These are phyloP conservation scores for Aspergillus candidus DNA, from an alignment of 2,329 filamentous ascomycete genomes.

Conservation along the genomic window DNA sequence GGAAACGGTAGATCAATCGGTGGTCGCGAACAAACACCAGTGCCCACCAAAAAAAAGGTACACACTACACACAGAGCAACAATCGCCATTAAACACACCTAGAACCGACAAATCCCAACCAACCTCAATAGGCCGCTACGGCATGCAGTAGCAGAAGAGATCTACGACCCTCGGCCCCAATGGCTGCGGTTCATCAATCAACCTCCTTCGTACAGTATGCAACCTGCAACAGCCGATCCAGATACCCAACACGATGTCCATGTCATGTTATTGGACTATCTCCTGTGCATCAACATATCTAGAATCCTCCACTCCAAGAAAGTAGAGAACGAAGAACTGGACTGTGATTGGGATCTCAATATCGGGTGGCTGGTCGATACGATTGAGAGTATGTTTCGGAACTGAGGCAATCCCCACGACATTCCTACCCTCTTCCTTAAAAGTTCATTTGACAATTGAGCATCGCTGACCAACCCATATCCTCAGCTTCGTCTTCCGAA, in stretches of 20 bases:
- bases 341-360: slow-evolving; percentile 10
- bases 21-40: too few species aligned
- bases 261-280: slow-evolving; percentile 52
- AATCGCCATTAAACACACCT: too few species aligned
- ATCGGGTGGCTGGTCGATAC: slow-evolving; percentile 18
- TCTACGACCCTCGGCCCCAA: too few species aligned
- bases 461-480: slow-evolving; percentile 34
- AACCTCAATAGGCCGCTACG: too few species aligned
- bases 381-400: slow-evolving; percentile 22
- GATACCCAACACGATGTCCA: slow-evolving; percentile 45
- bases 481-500: slow-evolving; percentile 22
- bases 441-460: slow-evolving; percentile 33
- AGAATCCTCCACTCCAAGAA: slow-evolving; percentile 34
- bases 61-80: too few species aligned
- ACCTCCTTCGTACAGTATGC: slow-evolving; percentile 9
- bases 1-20: too few species aligned
- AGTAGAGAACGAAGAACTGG: slow-evolving; percentile 2
- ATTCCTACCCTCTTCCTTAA: too few species aligned
- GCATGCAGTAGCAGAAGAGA: too few species aligned
- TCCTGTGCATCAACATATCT: slow-evolving; percentile 44
- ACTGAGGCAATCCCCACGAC: background rate
- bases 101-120: too few species aligned
- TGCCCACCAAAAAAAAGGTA: too few species aligned
- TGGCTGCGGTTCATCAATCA: too few species aligned
- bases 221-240: slow-evolving; percentile 20